Conservation (phyloP, 257 asterid species). For the Primulina huaijiensis region DNA sequence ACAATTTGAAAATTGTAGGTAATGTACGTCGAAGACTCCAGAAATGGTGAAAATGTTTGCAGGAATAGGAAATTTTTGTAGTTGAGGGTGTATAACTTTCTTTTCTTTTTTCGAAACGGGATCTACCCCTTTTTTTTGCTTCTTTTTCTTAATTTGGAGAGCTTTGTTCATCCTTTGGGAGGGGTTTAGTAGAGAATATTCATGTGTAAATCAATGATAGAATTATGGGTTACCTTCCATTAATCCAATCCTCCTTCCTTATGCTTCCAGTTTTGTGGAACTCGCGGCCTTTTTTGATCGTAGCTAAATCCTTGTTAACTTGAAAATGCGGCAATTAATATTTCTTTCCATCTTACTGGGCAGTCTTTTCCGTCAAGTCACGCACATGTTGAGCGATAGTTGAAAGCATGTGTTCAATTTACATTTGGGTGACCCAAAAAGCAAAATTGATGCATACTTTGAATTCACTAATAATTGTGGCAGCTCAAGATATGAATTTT, state of each 20-base stretch:
- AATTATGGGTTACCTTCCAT: background rate
- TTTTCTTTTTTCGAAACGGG: background rate
- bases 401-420: background rate
- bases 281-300: background rate
- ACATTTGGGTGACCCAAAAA: too few relatives aligned
- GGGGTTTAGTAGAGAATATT: background rate
- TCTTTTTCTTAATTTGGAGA: background rate
- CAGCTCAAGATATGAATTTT: background rate
- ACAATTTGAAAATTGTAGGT: background rate
- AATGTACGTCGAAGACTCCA: background rate
- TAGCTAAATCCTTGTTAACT: too few relatives aligned
- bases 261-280: background rate
- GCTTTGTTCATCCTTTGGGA: background rate
- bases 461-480: background rate
- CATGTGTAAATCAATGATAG: background rate
- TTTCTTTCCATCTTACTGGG: too few relatives aligned
- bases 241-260: background rate
- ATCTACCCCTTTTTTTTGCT: background rate
- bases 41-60: background rate
- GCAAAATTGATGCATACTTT: background rate
- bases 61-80: background rate
- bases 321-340: background rate
- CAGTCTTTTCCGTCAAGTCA: too few relatives aligned
- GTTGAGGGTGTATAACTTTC: background rate
- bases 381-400: background rate